Evolutionary conservation across 495 filamentous ascomycete species (phyloP), one percentile per base, ranked within the genome.

Genomic region (Recurvomyces mirabilis): DNA sequence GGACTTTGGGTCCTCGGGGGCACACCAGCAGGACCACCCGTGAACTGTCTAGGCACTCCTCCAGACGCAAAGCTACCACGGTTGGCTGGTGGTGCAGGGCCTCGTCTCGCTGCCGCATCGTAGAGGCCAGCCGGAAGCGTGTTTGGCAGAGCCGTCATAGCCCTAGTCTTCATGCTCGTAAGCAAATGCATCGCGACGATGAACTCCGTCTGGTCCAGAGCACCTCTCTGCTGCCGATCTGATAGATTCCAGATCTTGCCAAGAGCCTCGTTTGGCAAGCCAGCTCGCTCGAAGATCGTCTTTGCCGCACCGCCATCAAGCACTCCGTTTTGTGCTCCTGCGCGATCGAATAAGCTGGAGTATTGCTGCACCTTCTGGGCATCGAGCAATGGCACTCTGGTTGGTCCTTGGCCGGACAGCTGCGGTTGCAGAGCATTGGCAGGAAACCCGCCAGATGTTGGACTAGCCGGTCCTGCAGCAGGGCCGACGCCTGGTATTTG

Each of bases 101-200:
- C 71, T 41, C 86, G 67, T 43, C 88, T 77, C 40, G 85, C 74
- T 5, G 93, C 91, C 20, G 93, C 91, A 53, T 96, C 91, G 52
- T 93, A 95, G 13, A 98, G 68, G 2, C 82, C 82, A 14, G 84
- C 75, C 20, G 93, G 93, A 1, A 98, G 72, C 26, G 81, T 79
- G 44, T 69, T 80, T 19, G 91, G 91, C 48, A 96, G 69, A 34
- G 72, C 81, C 42, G 80, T 75, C 61, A 98, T 69, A 5, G 74
- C 70, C 20, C 88, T 84, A 18, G 77, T 82, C 66, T 89, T 94
- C 61, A 79, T 87, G 5, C 88, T 94, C 4, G 84, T 84, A 40
- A 98, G 69, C 22, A 98, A 71, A 66, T 98, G 91, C 91, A 98
- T 98, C 10, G 93, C 89, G 54, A 98, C 91, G 54, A 95, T 82